phyloP scores from a whole-genome alignment of 306 rosid species.

The Biancaea sappan region DNA sequence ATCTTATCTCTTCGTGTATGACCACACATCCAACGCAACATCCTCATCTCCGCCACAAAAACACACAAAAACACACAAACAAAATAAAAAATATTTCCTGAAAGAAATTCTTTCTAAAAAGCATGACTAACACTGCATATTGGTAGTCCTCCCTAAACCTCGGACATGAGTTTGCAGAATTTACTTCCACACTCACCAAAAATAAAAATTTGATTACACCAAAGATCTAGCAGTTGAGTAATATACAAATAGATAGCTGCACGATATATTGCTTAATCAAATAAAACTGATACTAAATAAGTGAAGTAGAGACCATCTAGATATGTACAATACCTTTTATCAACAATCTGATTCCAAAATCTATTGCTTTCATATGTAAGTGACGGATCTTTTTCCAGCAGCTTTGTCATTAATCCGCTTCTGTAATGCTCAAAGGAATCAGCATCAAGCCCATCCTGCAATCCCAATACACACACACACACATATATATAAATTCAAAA shows the following conservation, averaged over 20 bases:
- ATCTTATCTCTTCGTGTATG: too few species aligned
- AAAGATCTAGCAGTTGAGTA: conserved; percentile 9
- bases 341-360: conserved; percentile 78
- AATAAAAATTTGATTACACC: neutral
- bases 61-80: too few species aligned
- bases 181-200: neutral
- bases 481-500: too few species aligned
- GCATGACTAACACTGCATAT: neutral
- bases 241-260: conserved; percentile 1
- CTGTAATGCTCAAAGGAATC: conserved; percentile 76
- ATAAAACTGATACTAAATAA: neutral
- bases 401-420: conserved; percentile 75
- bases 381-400: conserved; percentile 94
- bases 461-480: conserved; percentile 29
- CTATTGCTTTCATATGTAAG: conserved; percentile 79
- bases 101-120: neutral
- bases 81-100: neutral
- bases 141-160: neutral
- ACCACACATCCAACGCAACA: too few species aligned
- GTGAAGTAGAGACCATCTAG: conserved; percentile 2
- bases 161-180: neutral
- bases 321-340: conserved; percentile 59
- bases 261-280: neutral
- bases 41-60: too few species aligned
- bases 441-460: conserved; percentile 80